Conservation (phyloP, 768 basidiomycete species). For the Epithele typhae region DNA sequence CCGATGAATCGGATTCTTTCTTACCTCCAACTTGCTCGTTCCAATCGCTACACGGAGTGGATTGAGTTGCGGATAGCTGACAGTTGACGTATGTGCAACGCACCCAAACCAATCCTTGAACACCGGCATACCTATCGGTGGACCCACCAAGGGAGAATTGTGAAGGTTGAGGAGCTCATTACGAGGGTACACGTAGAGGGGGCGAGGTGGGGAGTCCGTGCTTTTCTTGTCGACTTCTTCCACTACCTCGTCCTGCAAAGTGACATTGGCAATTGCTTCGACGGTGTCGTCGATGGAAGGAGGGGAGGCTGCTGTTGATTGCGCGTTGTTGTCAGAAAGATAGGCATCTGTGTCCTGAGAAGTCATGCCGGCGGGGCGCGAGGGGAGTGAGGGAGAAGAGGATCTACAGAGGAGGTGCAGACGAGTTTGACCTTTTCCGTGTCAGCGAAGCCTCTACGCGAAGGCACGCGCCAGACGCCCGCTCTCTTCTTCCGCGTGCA, state of each 20-base stretch:
- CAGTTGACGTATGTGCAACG: slow-evolving; percentile 22
- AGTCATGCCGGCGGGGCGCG: slow-evolving; percentile 7
- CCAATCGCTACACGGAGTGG: slow-evolving; percentile 35
- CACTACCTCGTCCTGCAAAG: slow-evolving; percentile 27
- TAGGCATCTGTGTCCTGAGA: slow-evolving; percentile 7
- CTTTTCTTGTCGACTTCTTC: slow-evolving; percentile 27
- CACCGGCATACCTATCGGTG: slow-evolving; percentile 72
- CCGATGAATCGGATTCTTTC: slow-evolving; percentile 62
- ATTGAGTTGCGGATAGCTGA: slow-evolving; percentile 6
- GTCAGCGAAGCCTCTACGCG: slow-evolving; percentile 5
- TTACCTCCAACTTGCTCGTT: slow-evolving; percentile 61
- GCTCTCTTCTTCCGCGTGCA: neutral
- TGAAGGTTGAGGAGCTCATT: slow-evolving; percentile 62
- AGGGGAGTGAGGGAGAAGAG: slow-evolving; percentile 1
- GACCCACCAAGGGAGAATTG: slow-evolving; percentile 70
- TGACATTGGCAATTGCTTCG: slow-evolving; percentile 29
- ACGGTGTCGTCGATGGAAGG: slow-evolving; percentile 24
- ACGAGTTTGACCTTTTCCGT: slow-evolving; percentile 12
- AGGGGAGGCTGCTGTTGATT: neutral
- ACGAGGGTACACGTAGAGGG: slow-evolving; percentile 66
- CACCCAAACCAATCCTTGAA: slow-evolving; percentile 90
- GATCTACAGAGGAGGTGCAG: slow-evolving; percentile 1
- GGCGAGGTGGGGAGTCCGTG: slow-evolving; percentile 30
- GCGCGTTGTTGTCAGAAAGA: neutral
- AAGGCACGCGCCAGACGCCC: slow-evolving; percentile 6